Conservation (phyloP, 495 filamentous ascomycete genomes). For the Aspergillus baeticus region DNA sequence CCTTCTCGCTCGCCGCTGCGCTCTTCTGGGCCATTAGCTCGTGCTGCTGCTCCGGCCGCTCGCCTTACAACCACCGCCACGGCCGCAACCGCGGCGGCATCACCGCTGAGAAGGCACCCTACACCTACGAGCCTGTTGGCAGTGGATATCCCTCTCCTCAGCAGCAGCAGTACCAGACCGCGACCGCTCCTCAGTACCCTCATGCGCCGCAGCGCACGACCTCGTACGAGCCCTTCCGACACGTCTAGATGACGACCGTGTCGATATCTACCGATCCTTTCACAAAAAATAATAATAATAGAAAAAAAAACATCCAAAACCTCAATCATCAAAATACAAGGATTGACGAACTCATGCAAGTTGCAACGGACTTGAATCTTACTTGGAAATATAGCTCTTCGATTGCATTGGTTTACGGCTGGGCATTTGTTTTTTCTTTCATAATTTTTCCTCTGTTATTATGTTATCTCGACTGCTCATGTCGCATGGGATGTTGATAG, state of each 20-base stretch:
- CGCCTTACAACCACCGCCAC: constrained; percentile 43
- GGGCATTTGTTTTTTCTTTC: constrained; percentile 7
- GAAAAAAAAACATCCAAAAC: constrained; percentile 6
- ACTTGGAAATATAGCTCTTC: constrained; percentile 4
- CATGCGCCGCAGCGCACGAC: constrained; percentile 24
- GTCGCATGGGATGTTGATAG: constrained; percentile 13
- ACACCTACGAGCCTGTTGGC: constrained; percentile 49
- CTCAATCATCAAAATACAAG: constrained; percentile 7
- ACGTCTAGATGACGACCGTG: constrained; percentile 27
- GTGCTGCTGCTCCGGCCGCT: constrained; percentile 82
- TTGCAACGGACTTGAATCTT: constrained; percentile 14
- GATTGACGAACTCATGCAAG: constrained; percentile 21
- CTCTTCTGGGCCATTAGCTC: constrained; percentile 88
- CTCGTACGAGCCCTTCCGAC: constrained; percentile 48
- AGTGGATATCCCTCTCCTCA: constrained; percentile 17
- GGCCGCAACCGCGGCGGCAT: constrained; percentile 23
- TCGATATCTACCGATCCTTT: no score
- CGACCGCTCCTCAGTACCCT: constrained; percentile 31
- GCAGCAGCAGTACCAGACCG: constrained; percentile 19
- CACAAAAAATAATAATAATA: not conserved
- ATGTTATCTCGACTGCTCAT: not conserved
- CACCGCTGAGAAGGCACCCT: constrained; percentile 49
- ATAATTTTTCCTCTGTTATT: not conserved
- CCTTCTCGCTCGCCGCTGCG: constrained; percentile 66
- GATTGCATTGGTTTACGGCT: constrained; percentile 1